These are phyloP conservation scores for Capsella rubella DNA, from an alignment of 441 rosid genomes.

Conservation along the genomic window DNA sequence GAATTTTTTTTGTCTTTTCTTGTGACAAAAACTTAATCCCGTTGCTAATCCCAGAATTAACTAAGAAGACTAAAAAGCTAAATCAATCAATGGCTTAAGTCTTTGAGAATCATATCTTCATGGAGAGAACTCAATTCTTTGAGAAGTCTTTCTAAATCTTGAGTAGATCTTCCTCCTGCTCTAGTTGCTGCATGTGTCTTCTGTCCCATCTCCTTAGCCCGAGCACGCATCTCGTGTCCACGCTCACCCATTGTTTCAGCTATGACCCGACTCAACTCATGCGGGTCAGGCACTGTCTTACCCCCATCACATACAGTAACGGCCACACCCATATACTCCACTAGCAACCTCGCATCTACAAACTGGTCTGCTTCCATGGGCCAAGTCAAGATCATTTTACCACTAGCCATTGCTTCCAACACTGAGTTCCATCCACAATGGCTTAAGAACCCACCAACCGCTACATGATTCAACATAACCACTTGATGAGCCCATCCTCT, in stretches of 20 bases:
- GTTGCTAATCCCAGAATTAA: too few species aligned
- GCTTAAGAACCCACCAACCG: constrained; percentile 64
- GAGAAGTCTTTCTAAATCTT: constrained; percentile 50
- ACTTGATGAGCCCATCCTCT: constrained; percentile 70
- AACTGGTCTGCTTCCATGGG: constrained; percentile 70
- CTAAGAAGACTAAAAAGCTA: too few species aligned
- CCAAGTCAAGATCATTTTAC: constrained; percentile 58
- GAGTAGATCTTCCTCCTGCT: constrained; percentile 49
- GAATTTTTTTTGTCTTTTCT: too few species aligned
- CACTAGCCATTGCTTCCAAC: constrained; percentile 52
- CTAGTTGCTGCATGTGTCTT: constrained; percentile 50
- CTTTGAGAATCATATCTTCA: background rate
- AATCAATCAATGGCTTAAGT: too few species aligned
- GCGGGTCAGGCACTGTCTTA: constrained; percentile 52
- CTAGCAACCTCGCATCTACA: constrained; percentile 47
- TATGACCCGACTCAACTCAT: constrained; percentile 46
- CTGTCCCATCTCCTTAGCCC: constrained; percentile 42
- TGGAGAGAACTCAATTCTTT: constrained; percentile 35
- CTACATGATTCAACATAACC: constrained; percentile 50
- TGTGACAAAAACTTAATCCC: too few species aligned
- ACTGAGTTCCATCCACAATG: constrained; percentile 77
- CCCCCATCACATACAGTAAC: constrained; percentile 55
- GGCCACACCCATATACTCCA: constrained; percentile 50
- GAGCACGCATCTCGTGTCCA: constrained; percentile 20
- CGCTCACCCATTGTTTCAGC: constrained; percentile 36